Base-by-base conservation (phyloP, 768 basidiomycete species). In the Boletellus ananiceps region DNA sequence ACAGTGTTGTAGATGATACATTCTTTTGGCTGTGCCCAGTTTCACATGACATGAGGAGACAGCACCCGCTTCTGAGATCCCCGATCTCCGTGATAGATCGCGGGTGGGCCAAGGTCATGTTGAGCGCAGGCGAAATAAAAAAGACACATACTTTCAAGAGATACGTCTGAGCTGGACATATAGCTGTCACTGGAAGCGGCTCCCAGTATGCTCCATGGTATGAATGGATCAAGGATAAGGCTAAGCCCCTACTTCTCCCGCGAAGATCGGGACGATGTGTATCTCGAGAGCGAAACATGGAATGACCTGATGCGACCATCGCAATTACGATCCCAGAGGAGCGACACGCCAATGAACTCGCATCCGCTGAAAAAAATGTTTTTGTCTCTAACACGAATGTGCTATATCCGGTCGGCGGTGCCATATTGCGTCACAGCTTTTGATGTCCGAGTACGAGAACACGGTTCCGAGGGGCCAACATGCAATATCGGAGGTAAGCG, bases 161-260 rank as follows among this genome's bases (percentile, higher is more conserved):
- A 19, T 18, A 19, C 13, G 12, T 15, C 56, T 41, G 19, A 40
- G 58, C 43, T 49, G 52, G 54, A 45, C 34, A 40, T 27, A 55
- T 52, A 46, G 44, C 36, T 51, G 46, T 46, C 47, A 46, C 50
- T 45, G 35, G 37, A 47, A 33, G 46, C 32, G 46, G 40, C 43
- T 51, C 52, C 35, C 47, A 47, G 38, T 29, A 11, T 8, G 33
- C 19, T 51, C 46, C 49, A 50, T 41, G 51, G 54, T 64, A 51
- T 56, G 57, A 62, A 64, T 44, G 43, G 51, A 58, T 55, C 47
- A 40, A 27, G 40, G 19, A 29, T 43, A 47, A 13, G 23, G 33
- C 31, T 13, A 47, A 44, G 31, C 21, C 12, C 42, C 15, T 5
- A 31, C 60, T 65, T 63, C 63, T 63, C 63, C 62, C 62, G 62